phyloP scores from a whole-genome alignment of 768 basidiomycete species.

The Mycena polygramma region DNA sequence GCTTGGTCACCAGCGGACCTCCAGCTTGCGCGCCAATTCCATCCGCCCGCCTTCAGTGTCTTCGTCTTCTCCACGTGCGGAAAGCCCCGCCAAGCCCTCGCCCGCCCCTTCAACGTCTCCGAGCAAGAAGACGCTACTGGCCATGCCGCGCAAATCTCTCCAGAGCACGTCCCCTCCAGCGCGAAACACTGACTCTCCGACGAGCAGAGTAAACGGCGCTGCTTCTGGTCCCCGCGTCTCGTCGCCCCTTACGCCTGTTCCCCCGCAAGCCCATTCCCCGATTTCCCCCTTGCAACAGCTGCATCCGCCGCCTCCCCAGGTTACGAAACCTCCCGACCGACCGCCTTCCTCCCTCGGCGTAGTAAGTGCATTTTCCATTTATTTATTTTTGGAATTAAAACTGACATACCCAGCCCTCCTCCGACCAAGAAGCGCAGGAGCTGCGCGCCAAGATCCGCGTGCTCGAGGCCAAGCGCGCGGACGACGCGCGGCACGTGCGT shows the following conservation, averaged over 20 bases:
- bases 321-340: constrained; percentile 39
- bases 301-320: constrained; percentile 32
- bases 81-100: constrained; percentile 71
- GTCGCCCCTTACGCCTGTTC: constrained; percentile 47
- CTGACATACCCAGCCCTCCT: constrained; percentile 33
- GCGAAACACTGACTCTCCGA: constrained; percentile 46
- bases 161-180: constrained; percentile 32
- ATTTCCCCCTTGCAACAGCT: constrained; percentile 21
- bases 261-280: constrained; percentile 43
- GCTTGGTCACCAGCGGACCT: constrained; percentile 71
- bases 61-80: constrained; percentile 70
- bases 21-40: constrained; percentile 62
- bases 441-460: constrained; percentile 86
- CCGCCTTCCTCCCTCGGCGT: constrained; percentile 45
- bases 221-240: constrained; percentile 47
- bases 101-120: constrained; percentile 61
- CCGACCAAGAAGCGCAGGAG: constrained; percentile 82
- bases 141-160: constrained; percentile 65
- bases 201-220: constrained; percentile 50
- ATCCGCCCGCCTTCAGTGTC: constrained; percentile 59
- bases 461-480: constrained; percentile 87
- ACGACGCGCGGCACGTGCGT: constrained; percentile 87
- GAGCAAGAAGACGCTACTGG: constrained; percentile 61
- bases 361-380: background rate
- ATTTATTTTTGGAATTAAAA: too few relatives aligned